Conservation (phyloP, 2,329 filamentous ascomycete species). For the Penicillium sp. region DNA sequence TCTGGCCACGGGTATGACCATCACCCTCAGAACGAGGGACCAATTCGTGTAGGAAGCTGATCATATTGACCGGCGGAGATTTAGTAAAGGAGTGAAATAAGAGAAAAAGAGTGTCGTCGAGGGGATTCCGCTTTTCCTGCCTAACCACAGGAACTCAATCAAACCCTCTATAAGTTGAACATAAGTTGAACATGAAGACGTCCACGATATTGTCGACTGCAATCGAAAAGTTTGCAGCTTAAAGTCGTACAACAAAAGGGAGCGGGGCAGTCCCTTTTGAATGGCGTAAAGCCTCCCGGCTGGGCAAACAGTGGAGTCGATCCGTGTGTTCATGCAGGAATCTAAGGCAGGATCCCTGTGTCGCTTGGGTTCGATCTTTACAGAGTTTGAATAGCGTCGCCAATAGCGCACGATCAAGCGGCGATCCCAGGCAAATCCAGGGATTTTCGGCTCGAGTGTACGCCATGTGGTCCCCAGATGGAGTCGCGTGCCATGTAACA, state of each 20-base stretch:
- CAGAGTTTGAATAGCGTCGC: constrained; percentile 16
- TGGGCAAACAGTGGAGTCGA: constrained; percentile 9
- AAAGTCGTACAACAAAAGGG: constrained; percentile 2
- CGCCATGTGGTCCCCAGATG: constrained; percentile 13
- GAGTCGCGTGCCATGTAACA: not conserved
- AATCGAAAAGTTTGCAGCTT: not conserved
- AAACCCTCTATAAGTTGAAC: not conserved
- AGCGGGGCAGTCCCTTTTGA: constrained; percentile 16
- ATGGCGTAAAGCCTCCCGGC: not conserved
- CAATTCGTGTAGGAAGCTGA: constrained; percentile 10
- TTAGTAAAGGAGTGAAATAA: not conserved
- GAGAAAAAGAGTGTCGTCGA: not conserved
- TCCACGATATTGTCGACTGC: not conserved
- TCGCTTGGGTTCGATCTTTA: not conserved
- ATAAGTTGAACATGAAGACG: not conserved
- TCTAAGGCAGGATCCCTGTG: not conserved
- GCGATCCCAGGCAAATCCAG: constrained; percentile 7
- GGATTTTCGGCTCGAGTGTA: not conserved
- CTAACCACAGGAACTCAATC: not conserved
- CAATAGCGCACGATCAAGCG: constrained; percentile 14
- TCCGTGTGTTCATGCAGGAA: constrained; percentile 10
- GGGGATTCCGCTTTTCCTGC: not conserved
- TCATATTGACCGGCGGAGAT: not conserved
- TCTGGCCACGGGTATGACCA: constrained; percentile 23
- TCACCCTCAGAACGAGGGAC: constrained; percentile 17